Evolutionary conservation across 2,329 filamentous ascomycete genomes (phyloP).

Genomic region (Cordyceps fumosorosea): DNA sequence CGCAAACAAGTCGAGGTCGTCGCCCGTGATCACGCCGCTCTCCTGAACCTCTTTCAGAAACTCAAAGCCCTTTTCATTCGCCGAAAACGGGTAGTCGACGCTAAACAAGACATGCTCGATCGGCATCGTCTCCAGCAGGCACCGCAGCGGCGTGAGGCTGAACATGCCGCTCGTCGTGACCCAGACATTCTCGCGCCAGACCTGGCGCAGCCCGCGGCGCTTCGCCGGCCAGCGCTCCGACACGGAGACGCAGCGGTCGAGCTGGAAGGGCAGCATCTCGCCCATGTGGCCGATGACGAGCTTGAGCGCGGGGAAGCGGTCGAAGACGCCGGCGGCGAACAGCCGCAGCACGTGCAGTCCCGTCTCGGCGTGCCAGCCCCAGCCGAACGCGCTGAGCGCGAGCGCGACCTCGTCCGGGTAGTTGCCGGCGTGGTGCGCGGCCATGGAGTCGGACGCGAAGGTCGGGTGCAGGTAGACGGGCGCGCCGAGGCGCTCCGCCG

Average conservation of each 20-base stretch:
- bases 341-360: slow-evolving; percentile 35
- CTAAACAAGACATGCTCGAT: slow-evolving; percentile 49
- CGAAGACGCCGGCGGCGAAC: slow-evolving; percentile 28
- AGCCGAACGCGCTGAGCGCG: slow-evolving; percentile 34
- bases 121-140: slow-evolving; percentile 35
- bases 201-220: slow-evolving; percentile 34
- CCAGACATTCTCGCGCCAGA: slow-evolving; percentile 52
- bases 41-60: slow-evolving; percentile 42
- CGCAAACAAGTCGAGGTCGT: slow-evolving; percentile 42
- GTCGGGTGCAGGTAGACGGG: slow-evolving; percentile 46
- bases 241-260: slow-evolving; percentile 37
- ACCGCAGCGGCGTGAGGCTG: slow-evolving; percentile 40
- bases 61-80: slow-evolving; percentile 39
- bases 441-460: slow-evolving; percentile 25
- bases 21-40: slow-evolving; percentile 41
- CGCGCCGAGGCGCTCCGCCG: slow-evolving; percentile 37
- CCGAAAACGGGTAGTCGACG: slow-evolving; percentile 51
- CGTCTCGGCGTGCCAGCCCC: slow-evolving; percentile 45
- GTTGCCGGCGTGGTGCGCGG: slow-evolving; percentile 21
- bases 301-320: slow-evolving; percentile 30
- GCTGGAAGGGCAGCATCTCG: slow-evolving; percentile 46
- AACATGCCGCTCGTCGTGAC: slow-evolving; percentile 51
- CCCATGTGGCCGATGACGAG: slow-evolving; percentile 35
- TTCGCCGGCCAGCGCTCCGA: slow-evolving; percentile 24
- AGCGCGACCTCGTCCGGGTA: slow-evolving; percentile 22